Conservation (phyloP, 768 basidiomycete species). For the Tylopilus sp. region DNA sequence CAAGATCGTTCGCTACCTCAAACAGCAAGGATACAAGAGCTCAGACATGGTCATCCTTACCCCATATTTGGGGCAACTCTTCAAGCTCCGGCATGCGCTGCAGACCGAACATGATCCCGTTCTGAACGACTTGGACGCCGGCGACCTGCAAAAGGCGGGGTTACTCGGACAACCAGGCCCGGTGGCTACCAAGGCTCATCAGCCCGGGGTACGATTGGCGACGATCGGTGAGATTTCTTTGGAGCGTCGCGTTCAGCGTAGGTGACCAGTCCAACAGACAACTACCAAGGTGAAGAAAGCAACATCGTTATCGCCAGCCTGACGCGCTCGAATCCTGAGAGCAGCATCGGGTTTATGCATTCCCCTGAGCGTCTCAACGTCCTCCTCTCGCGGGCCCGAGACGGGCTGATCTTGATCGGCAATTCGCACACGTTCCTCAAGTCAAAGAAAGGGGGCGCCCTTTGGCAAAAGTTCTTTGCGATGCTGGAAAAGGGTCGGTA, state of each 20-base stretch:
- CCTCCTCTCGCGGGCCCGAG: slow-evolving; percentile 65
- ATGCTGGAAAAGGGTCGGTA: slow-evolving; percentile 41
- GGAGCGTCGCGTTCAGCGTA: background rate
- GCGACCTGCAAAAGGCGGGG: slow-evolving; percentile 58
- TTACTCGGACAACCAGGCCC: slow-evolving; percentile 38
- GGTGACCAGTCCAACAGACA: slow-evolving; percentile 42
- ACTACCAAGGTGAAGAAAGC: slow-evolving; percentile 76
- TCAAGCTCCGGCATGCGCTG: slow-evolving; percentile 44
- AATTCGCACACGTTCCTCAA: slow-evolving; percentile 59
- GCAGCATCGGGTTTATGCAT: slow-evolving; percentile 69
- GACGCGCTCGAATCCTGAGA: slow-evolving; percentile 53
- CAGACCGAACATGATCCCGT: slow-evolving; percentile 51
- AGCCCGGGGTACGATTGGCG: slow-evolving; percentile 47
- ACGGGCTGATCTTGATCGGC: slow-evolving; percentile 65
- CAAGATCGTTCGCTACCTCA: slow-evolving; percentile 63
- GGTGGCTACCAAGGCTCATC: slow-evolving; percentile 38
- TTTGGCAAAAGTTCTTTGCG: slow-evolving; percentile 52
- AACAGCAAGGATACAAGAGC: slow-evolving; percentile 65
- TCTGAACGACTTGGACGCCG: slow-evolving; percentile 59
- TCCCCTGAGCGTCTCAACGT: slow-evolving; percentile 71
- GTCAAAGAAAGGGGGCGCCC: slow-evolving; percentile 47
- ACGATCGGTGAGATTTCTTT: slow-evolving; percentile 53
- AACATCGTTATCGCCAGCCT: slow-evolving; percentile 63
- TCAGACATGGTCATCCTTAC: slow-evolving; percentile 62
- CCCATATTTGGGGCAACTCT: slow-evolving; percentile 66